Base-by-base conservation (phyloP, 768 basidiomycete genomes). In the Russula earlei region DNA sequence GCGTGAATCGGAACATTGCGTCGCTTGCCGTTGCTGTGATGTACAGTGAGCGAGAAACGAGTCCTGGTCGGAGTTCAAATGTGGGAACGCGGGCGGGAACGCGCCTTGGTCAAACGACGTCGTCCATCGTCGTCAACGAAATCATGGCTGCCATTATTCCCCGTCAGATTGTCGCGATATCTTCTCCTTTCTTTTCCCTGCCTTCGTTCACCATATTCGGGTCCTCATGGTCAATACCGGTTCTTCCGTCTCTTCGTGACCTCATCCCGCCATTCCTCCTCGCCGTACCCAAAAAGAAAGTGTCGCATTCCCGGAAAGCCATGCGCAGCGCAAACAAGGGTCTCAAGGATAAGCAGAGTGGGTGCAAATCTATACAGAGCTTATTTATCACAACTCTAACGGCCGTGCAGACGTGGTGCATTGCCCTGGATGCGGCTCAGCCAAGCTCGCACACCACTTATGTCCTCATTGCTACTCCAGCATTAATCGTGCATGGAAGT, bases 281-380 rank as follows among this genome's bases (percentile, higher is more conserved):
- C 41, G 92, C 93, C 24, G 95, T 95, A 2, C 95, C 95, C 24
- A 97, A 97, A 73, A 87, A 85, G 68, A 94, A 94, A 72, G 79
- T 83, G 11, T 92, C 93, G 0, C 93, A 97, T 71, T 92, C 91
- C 20, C 78, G 89, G 49, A 98, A 98, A 70, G 79, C 85, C n/a
- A 95, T 95, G 92, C 79, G 94, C 40, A 83, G 83, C 60, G 87
- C 93, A 15, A 92, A 93, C 70, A 98, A 98, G 70, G 92, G 93
- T 1, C 72, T 96, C 64, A 91, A 93, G 69, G 93, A 97, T 71
- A 94, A 91, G 69, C 83, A 83, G 58, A 92, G 95, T 92, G 65
- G 58, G 82, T 71, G 27, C 3, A 14, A 31, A 0, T 45, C 41
- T 37, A 10, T 38, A 36, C 36, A 19, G 17, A 8, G 10, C 12